Base-by-base conservation (phyloP, 306 rosid species). In the Cucumis cinereus region DNA sequence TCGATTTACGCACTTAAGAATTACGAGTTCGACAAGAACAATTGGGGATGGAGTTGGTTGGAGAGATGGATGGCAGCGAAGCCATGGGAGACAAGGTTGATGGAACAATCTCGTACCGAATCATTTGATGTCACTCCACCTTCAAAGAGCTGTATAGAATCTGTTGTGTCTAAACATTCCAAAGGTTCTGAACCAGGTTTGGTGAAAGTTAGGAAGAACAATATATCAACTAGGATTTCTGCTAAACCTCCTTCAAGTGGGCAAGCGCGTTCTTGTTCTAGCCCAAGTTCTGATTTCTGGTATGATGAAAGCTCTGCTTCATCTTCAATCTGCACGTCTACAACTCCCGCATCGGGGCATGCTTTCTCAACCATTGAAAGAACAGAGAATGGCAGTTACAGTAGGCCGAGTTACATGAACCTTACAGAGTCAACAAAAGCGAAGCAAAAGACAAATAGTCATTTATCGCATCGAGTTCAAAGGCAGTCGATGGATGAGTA, bases 51-150 rank as follows among this genome's bases (percentile, higher is more conserved):
- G 99, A 95, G 90, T 74, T 95, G 99, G 99, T 84, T 95, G 81
- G 99, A 95, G 81, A 89, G 99, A 14, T 95, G 99, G 99, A 95
- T 95, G 99, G 92, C 98, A 36, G 98, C 98, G 5, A 95, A 92
- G 83, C 99, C 99, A 2, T 95, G 99, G 99, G 99, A 95, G 82
- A 88, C 86, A 55, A 89, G 98, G 79, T 83, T 95, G 73, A 95
- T 92, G 95, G 98, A 92, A 81, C 87, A 92, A 72, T 84, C 92
- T 23, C 89, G 83, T 2, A 22, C 75, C 8, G 95, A 85, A 40
- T 77, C 83, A 23, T 67, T 84, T 20, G 88, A 87, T 45, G 83
- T 83, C 76, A 90, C 94, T 20, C 97, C 95, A 2, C 88, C 88
- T 78, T 76, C 88, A 54, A 94, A 86, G 86, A 85, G 79, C 71